Percentiles rank a stretch among this genome's conserved stretches.
These are phyloP conservation scores for Trichoderma gracile DNA, from an alignment of 2,329 filamentous ascomycete species.

Conservation along the genomic window DNA sequence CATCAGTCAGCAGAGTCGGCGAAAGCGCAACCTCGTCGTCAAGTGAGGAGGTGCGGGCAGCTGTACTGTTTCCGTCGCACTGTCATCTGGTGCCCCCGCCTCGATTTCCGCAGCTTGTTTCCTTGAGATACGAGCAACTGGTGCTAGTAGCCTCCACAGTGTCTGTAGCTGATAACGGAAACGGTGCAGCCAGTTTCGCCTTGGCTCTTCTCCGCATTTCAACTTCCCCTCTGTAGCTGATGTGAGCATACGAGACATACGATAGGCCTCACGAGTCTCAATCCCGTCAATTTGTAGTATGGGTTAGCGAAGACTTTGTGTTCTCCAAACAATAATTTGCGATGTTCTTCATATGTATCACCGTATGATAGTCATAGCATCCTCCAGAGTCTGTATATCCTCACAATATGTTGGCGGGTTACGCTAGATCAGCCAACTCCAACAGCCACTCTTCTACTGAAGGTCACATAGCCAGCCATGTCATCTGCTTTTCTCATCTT, in stretches of 20 bases:
- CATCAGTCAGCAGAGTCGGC: constrained; percentile 10
- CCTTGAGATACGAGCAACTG: too few relatives aligned
- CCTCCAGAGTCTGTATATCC: not conserved
- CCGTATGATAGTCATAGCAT: not conserved
- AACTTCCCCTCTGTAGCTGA: not conserved
- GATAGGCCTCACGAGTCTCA: not conserved
- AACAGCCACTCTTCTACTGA: too few relatives aligned
- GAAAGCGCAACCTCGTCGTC: not conserved
- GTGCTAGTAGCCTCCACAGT: not conserved
- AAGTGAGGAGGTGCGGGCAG: constrained; percentile 18
- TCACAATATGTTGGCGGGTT: too few relatives aligned
- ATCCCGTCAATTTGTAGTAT: not conserved
- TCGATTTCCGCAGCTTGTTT: not conserved
- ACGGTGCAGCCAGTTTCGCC: not conserved
- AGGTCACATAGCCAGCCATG: too few relatives aligned
- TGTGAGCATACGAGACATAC: not conserved
- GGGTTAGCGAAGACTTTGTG: not conserved
- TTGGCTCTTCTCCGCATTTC: not conserved
- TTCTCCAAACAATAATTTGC: not conserved
- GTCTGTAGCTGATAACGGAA: constrained; percentile 3
- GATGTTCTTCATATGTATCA: not conserved
- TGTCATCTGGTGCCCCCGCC: constrained; percentile 1
- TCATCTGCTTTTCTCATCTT: too few relatives aligned
- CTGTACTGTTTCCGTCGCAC: constrained; percentile 23
- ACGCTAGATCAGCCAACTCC: too few relatives aligned